Percentiles rank a stretch among this genome's conserved stretches.
Conservation (phyloP, 176 grass and related monocot species). For the Hordeum marinum region DNA sequence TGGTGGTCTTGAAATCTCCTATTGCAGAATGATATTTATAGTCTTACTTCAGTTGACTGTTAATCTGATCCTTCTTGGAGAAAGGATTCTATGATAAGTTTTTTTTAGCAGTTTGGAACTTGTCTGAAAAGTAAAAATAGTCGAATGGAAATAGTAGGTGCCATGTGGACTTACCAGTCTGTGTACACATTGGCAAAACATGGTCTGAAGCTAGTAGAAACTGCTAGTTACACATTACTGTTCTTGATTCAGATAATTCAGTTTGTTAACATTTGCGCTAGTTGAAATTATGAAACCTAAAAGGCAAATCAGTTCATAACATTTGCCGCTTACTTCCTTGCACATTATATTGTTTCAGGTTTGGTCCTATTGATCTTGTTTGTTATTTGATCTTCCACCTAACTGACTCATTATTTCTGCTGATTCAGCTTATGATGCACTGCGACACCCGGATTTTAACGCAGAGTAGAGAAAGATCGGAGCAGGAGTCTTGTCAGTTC, state of each 20-base stretch:
- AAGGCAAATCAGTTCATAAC: neutral
- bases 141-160: no score
- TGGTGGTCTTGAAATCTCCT: no score
- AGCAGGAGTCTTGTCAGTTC: neutral
- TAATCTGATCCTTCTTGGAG: neutral
- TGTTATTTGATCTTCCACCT: neutral
- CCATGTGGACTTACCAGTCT: neutral
- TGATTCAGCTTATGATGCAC: neutral
- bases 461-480: neutral
- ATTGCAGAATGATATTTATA: neutral
- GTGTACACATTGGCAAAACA: neutral
- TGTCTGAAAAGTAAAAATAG: no score
- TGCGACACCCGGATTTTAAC: neutral
- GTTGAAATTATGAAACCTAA: neutral
- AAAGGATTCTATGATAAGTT: no score
- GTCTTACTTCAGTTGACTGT: neutral
- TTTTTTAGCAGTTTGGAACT: no score
- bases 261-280: neutral
- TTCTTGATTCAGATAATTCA: neutral
- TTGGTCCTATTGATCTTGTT: neutral
- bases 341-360: neutral
- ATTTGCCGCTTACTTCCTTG: neutral
- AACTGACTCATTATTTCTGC: neutral
- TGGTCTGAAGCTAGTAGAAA: neutral
- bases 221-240: neutral